phyloP scores from a whole-genome alignment of 129 eudicot species.

The Deinandra increscens region DNA sequence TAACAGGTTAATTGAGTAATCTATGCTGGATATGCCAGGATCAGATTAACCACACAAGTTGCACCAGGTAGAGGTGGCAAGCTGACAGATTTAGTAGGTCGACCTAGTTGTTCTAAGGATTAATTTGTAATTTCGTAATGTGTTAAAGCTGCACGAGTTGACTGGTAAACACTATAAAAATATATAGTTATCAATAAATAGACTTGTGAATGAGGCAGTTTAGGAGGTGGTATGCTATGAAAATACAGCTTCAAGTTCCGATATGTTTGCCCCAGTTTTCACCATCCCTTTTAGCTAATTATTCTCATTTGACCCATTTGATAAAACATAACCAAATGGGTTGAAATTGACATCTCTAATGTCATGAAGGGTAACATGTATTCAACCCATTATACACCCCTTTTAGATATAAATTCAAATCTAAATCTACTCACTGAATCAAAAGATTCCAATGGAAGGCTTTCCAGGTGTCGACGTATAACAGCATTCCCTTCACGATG shows the following conservation, averaged over 20 bases:
- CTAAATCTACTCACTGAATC: conserved; percentile 59
- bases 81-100: neutral
- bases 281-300: neutral
- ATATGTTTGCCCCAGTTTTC: neutral
- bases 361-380: neutral
- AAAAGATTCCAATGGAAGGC: conserved; percentile 85
- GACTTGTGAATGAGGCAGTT: neutral
- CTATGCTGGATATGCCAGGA: too few relatives aligned
- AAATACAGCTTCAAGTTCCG: neutral
- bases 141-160: neutral
- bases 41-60: too few relatives aligned
- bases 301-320: neutral
- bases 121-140: neutral
- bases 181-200: neutral
- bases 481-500: conserved; percentile 94
- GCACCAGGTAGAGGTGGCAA: neutral
- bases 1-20: too few relatives aligned
- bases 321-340: neutral
- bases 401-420: neutral
- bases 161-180: neutral
- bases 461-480: conserved; percentile 79
- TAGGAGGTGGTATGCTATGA: neutral
- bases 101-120: neutral
- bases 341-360: conserved; percentile 5
- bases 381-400: neutral